Evolutionary conservation across 495 filamentous ascomycete species (phyloP).

Genomic region (Xylaria grammica): DNA sequence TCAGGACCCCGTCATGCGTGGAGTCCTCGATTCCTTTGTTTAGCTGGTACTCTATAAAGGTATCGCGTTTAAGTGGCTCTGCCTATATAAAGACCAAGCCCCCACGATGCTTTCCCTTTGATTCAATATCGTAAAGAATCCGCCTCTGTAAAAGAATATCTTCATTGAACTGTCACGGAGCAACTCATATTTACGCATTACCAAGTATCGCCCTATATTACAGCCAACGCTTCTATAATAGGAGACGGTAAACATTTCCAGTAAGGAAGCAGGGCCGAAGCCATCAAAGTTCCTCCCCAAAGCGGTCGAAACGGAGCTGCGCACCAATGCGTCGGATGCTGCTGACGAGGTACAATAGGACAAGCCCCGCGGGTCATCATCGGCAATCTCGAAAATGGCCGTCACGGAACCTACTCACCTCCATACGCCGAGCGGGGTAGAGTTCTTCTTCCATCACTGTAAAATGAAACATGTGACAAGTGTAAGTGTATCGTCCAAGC

Average conservation of each 20-base stretch:
- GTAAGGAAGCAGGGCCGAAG: not conserved
- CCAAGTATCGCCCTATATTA: not conserved
- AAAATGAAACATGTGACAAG: conserved; percentile 1
- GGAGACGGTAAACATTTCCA: not conserved
- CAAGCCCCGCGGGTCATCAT: conserved; percentile 23
- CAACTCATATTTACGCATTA: not conserved
- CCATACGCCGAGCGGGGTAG: not conserved
- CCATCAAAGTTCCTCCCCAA: not conserved
- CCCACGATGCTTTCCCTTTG: no score
- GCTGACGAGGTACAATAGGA: not conserved
- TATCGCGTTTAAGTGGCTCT: no score
- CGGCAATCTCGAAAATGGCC: conserved; percentile 8
- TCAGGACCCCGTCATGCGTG: no score
- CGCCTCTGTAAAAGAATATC: no score
- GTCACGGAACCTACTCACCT: conserved; percentile 22
- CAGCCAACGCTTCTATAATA: not conserved
- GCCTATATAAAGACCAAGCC: no score
- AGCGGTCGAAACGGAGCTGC: conserved; percentile 16
- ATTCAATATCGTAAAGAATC: not conserved
- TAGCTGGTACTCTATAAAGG: no score
- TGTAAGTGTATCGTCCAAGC: conserved; percentile 18
- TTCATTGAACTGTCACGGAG: no score
- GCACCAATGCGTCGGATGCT: conserved; percentile 12
- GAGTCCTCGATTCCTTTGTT: no score
- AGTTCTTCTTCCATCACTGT: conserved; percentile 25